These are phyloP conservation scores for Fusarium sp. DNA, from an alignment of 2,329 filamentous ascomycete genomes.

Conservation along the genomic window DNA sequence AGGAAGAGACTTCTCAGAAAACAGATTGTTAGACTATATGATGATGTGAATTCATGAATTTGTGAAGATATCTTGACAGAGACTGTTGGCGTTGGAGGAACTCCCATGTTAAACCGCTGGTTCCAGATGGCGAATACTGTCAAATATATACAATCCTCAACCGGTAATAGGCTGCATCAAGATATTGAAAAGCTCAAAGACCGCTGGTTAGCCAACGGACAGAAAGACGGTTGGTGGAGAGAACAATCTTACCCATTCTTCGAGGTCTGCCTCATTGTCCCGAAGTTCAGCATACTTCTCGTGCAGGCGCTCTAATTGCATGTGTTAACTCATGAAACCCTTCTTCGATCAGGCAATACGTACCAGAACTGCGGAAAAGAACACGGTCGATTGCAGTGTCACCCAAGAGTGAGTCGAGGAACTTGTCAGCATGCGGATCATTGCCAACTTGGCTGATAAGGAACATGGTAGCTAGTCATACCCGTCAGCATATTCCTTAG, in stretches of 20 bases:
- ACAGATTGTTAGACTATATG: not conserved
- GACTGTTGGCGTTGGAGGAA: not conserved
- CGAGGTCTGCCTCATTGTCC: not conserved
- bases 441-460: not conserved
- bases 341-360: accelerated
- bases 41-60: not conserved
- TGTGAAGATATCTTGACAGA: not conserved
- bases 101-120: no score
- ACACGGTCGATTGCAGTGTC: not conserved
- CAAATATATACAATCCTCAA: accelerated
- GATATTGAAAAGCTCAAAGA: not conserved
- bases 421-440: not conserved
- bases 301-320: not conserved
- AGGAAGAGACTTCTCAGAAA: accelerated
- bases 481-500: not conserved
- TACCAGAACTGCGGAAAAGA: not conserved
- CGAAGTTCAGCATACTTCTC: not conserved
- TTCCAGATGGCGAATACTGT: not conserved
- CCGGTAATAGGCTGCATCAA: not conserved
- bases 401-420: not conserved
- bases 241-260: not conserved
- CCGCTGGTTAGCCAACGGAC: accelerated
- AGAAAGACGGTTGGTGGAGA: accelerated
- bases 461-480: not conserved
- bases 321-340: accelerated